Percentiles rank a stretch among this genome's conserved stretches.
phyloP scores from a whole-genome alignment of 495 filamentous ascomycete genomes.

The Chaetomidium leptoderma region DNA sequence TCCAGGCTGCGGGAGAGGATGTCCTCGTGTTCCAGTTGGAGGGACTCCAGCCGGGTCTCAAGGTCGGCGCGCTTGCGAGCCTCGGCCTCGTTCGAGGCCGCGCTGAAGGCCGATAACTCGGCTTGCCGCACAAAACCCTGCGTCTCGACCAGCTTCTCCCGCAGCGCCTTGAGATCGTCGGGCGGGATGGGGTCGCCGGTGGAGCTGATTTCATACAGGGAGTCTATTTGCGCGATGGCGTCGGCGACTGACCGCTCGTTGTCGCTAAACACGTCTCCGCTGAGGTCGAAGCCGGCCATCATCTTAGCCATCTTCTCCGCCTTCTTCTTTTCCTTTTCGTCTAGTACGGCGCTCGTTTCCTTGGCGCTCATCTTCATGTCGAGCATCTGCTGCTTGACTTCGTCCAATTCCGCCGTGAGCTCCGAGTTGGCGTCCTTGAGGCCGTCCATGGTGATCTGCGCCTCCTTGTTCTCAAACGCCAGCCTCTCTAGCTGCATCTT shows the following conservation, averaged over 20 bases:
- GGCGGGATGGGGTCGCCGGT: slow-evolving; percentile 74
- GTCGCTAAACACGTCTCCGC: slow-evolving; percentile 81
- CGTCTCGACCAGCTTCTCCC: slow-evolving; percentile 73
- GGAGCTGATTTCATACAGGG: slow-evolving; percentile 68
- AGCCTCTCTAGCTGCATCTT: slow-evolving; percentile 95
- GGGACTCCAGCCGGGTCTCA: slow-evolving; percentile 63
- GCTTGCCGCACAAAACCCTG: slow-evolving; percentile 92
- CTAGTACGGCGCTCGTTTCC: slow-evolving; percentile 78
- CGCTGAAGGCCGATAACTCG: slow-evolving; percentile 67
- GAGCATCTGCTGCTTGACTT: slow-evolving; percentile 92
- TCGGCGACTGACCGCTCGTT: slow-evolving; percentile 81
- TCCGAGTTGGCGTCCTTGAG: slow-evolving; percentile 94
- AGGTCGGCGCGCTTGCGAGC: slow-evolving; percentile 64
- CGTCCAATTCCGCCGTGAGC: slow-evolving; percentile 84
- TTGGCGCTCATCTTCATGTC: slow-evolving; percentile 94
- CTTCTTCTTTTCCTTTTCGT: slow-evolving; percentile 98
- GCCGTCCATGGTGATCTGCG: slow-evolving; percentile 93
- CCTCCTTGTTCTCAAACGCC: slow-evolving; percentile 93
- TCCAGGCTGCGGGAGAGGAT: slow-evolving; percentile 74
- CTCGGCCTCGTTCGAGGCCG: slow-evolving; percentile 56
- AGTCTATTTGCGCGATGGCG: slow-evolving; percentile 75
- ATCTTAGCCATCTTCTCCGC: slow-evolving; percentile 99
- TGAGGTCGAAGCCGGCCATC: slow-evolving; percentile 97
- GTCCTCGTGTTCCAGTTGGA: slow-evolving; percentile 78
- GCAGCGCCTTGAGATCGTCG: slow-evolving; percentile 72